Conservation (phyloP, 371 early-diverging fungal species). For the Saksenaea vasiformis region DNA sequence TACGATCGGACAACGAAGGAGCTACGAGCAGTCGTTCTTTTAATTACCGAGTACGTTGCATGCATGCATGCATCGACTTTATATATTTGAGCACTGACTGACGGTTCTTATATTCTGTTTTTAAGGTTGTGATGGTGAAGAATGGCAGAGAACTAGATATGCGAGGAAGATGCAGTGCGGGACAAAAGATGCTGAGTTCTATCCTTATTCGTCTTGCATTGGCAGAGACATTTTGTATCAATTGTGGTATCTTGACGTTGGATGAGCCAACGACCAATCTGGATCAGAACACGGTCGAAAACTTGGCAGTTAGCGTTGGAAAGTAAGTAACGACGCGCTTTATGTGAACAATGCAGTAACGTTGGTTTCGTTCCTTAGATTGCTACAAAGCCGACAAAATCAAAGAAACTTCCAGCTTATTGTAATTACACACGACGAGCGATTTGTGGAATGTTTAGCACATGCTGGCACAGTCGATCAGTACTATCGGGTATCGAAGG, state of each 20-base stretch:
- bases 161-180: constrained; percentile 99
- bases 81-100: too few species aligned
- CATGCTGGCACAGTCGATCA: constrained; percentile 78
- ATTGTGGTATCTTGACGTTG: constrained; percentile 96
- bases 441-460: constrained; percentile 89
- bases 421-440: constrained; percentile 99
- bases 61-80: too few species aligned
- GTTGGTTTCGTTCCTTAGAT: constrained; percentile 56
- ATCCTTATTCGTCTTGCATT: constrained; percentile 98
- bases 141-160: constrained; percentile 92
- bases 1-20: constrained; percentile 86
- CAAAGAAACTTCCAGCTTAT: constrained; percentile 97
- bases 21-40: constrained; percentile 69
- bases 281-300: constrained; percentile 93
- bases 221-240: constrained; percentile 94
- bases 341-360: too few species aligned
- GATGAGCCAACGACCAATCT: constrained; percentile 99
- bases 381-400: constrained; percentile 74
- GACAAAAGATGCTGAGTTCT: constrained; percentile 98
- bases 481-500: constrained; percentile 84
- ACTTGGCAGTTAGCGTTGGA: constrained; percentile 86
- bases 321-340: constrained; percentile 46
- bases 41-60: constrained; percentile 85
- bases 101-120: background rate
- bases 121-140: constrained; percentile 95